Conservation (phyloP, 148 eudicot genomes). For the Beta vulgaris region DNA sequence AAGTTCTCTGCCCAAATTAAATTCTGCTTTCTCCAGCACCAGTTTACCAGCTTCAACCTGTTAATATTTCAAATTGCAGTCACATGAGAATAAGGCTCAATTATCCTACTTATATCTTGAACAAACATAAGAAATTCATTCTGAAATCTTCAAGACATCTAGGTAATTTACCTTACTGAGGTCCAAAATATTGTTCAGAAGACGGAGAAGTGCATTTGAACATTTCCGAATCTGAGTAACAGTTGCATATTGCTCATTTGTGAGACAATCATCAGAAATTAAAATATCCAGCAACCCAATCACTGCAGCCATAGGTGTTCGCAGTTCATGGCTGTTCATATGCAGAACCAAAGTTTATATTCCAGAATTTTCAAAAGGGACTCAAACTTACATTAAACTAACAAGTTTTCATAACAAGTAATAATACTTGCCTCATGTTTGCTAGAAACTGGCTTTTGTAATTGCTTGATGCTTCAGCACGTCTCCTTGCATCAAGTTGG, state of each 20-base stretch:
- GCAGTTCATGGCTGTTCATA: conserved; percentile 79
- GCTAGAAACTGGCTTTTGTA: conserved; percentile 97
- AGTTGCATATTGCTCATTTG: conserved; percentile 78
- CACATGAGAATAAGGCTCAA: too few species aligned
- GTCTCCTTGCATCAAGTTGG: conserved; percentile 90
- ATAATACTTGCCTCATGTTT: conserved; percentile 76
- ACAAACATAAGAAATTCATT: not conserved
- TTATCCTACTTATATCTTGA: not conserved
- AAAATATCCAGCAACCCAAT: conserved; percentile 95
- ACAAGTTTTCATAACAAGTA: not conserved
- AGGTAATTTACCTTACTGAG: conserved; percentile 70
- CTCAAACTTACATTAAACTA: not conserved
- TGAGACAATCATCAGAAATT: conserved; percentile 74
- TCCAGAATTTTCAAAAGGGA: conserved; percentile 21
- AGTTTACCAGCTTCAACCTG: conserved; percentile 98
- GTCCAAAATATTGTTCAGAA: conserved; percentile 93
- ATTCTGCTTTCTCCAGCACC: conserved; percentile 81
- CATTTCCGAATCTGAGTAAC: conserved; percentile 89
- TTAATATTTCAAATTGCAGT: conserved; percentile 6
- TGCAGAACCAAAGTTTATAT: not conserved
- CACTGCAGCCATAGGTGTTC: conserved; percentile 99
- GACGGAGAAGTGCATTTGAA: conserved; percentile 85
- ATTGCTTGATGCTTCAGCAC: conserved; percentile 98
- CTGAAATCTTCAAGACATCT: not conserved
- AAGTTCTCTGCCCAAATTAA: conserved; percentile 87